A percentile compares a stretch with the other conserved stretches of the same genome.
phyloP scores from a whole-genome alignment of 2,329 filamentous ascomycete species.

The Diaporthe citriasiana region DNA sequence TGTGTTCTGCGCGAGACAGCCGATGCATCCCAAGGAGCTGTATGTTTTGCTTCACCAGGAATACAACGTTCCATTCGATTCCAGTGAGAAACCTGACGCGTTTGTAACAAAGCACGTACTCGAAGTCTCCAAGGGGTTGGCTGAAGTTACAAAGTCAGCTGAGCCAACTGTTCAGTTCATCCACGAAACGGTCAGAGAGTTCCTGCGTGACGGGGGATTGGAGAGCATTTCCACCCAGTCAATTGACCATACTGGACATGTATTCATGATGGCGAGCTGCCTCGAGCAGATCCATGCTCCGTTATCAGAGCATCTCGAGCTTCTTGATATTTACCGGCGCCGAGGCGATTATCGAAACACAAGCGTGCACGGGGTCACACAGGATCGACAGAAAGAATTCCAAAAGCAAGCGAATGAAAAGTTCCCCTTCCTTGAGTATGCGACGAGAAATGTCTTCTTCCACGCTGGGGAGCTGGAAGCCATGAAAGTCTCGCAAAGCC shows the following conservation, averaged over 20 bases:
- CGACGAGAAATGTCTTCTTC: conserved; percentile 54
- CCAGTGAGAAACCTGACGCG: neutral
- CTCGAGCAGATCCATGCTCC: conserved; percentile 52
- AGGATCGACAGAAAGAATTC: neutral
- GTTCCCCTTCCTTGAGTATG: conserved; percentile 64
- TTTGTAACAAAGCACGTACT: conserved; percentile 54
- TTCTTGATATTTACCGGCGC: neutral
- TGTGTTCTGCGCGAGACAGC: conserved; percentile 64
- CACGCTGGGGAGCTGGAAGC: conserved; percentile 57
- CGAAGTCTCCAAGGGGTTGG: conserved; percentile 64
- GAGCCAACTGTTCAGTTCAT: conserved; percentile 63
- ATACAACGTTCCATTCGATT: neutral
- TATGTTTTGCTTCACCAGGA: conserved; percentile 52
- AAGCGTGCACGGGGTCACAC: too few species aligned
- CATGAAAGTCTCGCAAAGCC: conserved; percentile 46
- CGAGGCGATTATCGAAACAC: neutral
- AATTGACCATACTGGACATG: conserved; percentile 56
- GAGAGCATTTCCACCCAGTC: conserved; percentile 46
- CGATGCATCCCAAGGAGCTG: conserved; percentile 59
- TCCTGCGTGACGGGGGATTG: conserved; percentile 54
- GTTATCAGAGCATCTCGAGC: neutral
- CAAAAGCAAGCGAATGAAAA: neutral
- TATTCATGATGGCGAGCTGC: conserved; percentile 61
- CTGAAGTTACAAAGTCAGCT: conserved; percentile 55
- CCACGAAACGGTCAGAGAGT: conserved; percentile 65